A percentile compares a stretch with the other conserved stretches of the same genome.
Evolutionary conservation across 345 rosid species (phyloP).

Genomic region (Salix koriyanagi): DNA sequence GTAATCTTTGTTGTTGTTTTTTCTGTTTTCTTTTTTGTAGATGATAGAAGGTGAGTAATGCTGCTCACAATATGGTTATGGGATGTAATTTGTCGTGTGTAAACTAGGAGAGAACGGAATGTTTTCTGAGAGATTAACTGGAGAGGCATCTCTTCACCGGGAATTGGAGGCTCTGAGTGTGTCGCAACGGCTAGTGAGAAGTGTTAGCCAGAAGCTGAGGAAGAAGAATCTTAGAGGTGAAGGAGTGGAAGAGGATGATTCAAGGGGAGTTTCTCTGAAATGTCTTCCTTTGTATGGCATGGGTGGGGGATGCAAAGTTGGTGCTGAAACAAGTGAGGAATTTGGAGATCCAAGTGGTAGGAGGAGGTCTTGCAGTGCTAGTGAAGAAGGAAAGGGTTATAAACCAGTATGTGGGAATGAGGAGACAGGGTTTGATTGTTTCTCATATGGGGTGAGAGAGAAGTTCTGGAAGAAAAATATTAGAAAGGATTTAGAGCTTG

Average conservation of each 20-base stretch:
- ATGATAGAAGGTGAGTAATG: slow-evolving; percentile 2
- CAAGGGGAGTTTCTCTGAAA: slow-evolving; percentile 53
- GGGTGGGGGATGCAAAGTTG: slow-evolving; percentile 94
- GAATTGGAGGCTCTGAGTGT: slow-evolving; percentile 69
- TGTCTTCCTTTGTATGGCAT: slow-evolving; percentile 70
- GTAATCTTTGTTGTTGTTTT: background rate
- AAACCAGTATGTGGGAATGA: slow-evolving; percentile 60
- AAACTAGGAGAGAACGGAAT: slow-evolving; percentile 24
- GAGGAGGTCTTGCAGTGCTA: slow-evolving; percentile 69
- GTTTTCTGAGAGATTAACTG: slow-evolving; percentile 43
- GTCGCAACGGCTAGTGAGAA: slow-evolving; percentile 70
- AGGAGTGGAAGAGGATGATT: slow-evolving; percentile 49
- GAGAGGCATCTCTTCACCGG: slow-evolving; percentile 51
- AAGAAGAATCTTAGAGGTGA: slow-evolving; percentile 49
- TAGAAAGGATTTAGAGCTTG: slow-evolving; percentile 45
- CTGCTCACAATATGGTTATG: slow-evolving; percentile 15
- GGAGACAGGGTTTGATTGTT: slow-evolving; percentile 75
- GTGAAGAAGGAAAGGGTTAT: slow-evolving; percentile 68
- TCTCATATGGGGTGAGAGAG: slow-evolving; percentile 80
- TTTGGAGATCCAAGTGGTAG: slow-evolving; percentile 65
- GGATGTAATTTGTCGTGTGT: slow-evolving; percentile 11
- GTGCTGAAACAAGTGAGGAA: slow-evolving; percentile 77
- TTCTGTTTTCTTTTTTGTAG: slow-evolving; percentile 10
- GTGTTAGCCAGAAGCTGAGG: slow-evolving; percentile 69
- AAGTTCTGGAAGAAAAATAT: slow-evolving; percentile 71